Evolutionary conservation across 116 monocot species (phyloP).

Genomic region (Iris pallida): DNA sequence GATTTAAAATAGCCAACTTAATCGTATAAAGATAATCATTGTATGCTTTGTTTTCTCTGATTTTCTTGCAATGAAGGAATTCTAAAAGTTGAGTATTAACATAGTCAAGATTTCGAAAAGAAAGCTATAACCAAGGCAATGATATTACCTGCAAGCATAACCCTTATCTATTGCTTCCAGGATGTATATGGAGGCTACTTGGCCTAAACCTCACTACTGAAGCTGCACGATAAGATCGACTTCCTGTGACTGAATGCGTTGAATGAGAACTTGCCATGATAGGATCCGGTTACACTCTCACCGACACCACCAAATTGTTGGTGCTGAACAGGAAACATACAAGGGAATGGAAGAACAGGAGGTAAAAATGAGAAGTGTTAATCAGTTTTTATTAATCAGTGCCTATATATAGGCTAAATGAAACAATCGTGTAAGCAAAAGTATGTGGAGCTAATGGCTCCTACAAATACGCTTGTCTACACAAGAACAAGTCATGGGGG

Average conservation of each 20-base stretch:
- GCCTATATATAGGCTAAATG: no score
- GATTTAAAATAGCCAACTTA: background rate
- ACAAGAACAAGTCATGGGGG: no score
- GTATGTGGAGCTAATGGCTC: no score
- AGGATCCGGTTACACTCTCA: conserved; percentile 77
- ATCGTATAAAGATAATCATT: background rate
- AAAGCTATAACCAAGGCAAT: conserved; percentile 50
- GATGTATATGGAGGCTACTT: conserved; percentile 84
- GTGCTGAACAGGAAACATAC: no score
- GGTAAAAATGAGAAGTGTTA: no score
- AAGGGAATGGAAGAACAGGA: no score
- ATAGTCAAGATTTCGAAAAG: conserved; percentile 23
- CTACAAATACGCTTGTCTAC: no score
- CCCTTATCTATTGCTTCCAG: conserved; percentile 46
- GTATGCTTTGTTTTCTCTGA: background rate
- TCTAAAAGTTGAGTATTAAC: background rate
- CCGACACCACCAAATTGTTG: conserved; percentile 92
- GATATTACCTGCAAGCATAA: conserved; percentile 53
- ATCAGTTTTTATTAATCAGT: no score
- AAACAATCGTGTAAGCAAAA: no score
- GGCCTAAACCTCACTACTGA: conserved; percentile 50
- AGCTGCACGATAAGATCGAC: conserved; percentile 54
- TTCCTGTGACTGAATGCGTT: conserved; percentile 92
- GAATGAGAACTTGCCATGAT: conserved; percentile 93
- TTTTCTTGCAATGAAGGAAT: background rate